A percentile compares a stretch with the other conserved stretches of the same genome.
Evolutionary conservation across 331 rosid species (phyloP).

Genomic region (Malus hybrid): DNA sequence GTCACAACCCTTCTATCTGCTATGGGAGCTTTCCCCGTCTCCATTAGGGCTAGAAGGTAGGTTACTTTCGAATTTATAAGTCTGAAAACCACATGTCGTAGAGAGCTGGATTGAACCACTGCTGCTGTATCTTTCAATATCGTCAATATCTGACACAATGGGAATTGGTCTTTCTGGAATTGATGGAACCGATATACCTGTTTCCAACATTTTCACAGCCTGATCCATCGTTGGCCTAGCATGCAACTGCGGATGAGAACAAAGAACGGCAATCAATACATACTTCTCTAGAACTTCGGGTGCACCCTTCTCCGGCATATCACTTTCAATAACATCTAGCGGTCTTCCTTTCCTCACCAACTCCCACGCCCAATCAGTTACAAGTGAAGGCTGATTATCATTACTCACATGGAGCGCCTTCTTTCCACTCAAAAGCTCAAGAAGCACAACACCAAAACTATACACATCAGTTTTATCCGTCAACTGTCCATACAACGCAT

Average conservation of each 20-base stretch:
- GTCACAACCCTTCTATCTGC: slow-evolving; percentile 5
- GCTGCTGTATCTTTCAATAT: slow-evolving; percentile 65
- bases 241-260: slow-evolving; percentile 83
- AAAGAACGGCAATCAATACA: slow-evolving; percentile 69
- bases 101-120: slow-evolving; percentile 44
- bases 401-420: slow-evolving; percentile 48
- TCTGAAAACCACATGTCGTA: slow-evolving; percentile 45
- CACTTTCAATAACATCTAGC: slow-evolving; percentile 67
- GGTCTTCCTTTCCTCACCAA: slow-evolving; percentile 53
- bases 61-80: slow-evolving; percentile 29
- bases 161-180: slow-evolving; percentile 71
- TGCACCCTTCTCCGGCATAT: slow-evolving; percentile 46
- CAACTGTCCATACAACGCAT: slow-evolving; percentile 82
- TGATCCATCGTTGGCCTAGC: slow-evolving; percentile 98
- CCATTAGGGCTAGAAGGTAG: slow-evolving; percentile 19
- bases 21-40: slow-evolving; percentile 28
- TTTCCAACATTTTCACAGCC: slow-evolving; percentile 84
- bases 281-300: slow-evolving; percentile 65
- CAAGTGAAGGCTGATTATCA: slow-evolving; percentile 49
- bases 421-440: slow-evolving; percentile 85
- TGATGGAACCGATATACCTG: slow-evolving; percentile 52
- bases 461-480: slow-evolving; percentile 86
- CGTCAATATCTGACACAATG: slow-evolving; percentile 52
- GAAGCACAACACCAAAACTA: slow-evolving; percentile 83
- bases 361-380: slow-evolving; percentile 92